Evolutionary conservation across 306 rosid genomes (phyloP).

Genomic region (Acacia acuminata): DNA sequence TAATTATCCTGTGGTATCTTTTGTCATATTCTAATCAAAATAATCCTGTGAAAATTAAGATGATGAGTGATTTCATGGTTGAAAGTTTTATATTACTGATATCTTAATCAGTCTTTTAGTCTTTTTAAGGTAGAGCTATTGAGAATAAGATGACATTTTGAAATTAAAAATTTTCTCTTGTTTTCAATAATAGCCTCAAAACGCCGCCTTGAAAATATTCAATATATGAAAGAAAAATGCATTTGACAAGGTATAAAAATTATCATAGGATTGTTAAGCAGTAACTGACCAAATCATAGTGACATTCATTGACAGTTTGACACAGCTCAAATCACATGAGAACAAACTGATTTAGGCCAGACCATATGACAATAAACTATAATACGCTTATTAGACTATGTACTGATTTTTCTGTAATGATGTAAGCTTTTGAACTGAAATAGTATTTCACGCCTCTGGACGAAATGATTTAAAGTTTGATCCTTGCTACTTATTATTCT

Average conservation of each 20-base stretch:
- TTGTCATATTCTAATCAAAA: background rate
- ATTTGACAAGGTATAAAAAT: background rate
- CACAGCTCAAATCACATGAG: background rate
- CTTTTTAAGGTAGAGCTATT: background rate
- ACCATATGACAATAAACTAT: background rate
- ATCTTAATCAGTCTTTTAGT: background rate
- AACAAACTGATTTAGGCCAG: background rate
- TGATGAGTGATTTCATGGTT: background rate
- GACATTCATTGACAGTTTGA: background rate
- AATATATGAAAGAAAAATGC: background rate
- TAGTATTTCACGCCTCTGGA: background rate
- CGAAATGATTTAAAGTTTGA: background rate
- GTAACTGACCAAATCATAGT: background rate
- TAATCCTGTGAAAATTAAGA: background rate
- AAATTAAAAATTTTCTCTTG: background rate
- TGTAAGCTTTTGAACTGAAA: background rate
- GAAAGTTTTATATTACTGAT: background rate
- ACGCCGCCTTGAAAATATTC: background rate
- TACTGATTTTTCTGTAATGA: background rate
- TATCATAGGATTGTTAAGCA: background rate
- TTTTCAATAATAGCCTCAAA: background rate
- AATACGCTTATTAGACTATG: background rate
- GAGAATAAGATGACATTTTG: background rate
- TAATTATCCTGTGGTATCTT: background rate
- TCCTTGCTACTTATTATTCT: background rate